phyloP scores from a whole-genome alignment of 768 basidiomycete genomes.

The Termitomyces heimii region DNA sequence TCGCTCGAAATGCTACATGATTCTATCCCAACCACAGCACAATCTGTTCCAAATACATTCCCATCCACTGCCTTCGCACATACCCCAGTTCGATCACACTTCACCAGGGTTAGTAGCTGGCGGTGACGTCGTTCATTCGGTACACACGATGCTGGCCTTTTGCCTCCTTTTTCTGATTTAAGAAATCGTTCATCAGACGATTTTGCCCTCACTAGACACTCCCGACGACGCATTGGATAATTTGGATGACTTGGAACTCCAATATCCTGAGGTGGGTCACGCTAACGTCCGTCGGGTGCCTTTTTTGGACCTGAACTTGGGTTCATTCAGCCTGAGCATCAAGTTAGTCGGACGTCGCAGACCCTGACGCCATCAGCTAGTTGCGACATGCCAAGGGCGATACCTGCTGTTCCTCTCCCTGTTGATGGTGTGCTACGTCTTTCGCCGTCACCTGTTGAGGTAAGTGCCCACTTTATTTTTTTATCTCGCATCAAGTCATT shows the following conservation, averaged over 20 bases:
- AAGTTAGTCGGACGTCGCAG: neutral
- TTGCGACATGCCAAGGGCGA: neutral
- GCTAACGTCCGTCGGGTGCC: neutral
- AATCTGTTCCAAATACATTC: neutral
- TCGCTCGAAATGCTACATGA: conserved; percentile 6
- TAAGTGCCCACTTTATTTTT: neutral
- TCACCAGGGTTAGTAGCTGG: neutral
- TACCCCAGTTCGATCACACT: neutral
- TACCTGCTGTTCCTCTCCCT: neutral
- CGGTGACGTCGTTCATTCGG: neutral
- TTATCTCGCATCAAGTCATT: neutral
- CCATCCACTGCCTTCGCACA: neutral
- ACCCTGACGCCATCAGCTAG: neutral
- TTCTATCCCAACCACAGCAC: neutral
- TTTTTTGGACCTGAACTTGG: neutral
- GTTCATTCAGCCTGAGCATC: conserved; percentile 1
- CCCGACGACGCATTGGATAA: neutral
- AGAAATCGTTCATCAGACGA: neutral
- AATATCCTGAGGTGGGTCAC: conserved; percentile 13
- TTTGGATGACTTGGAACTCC: conserved; percentile 7
- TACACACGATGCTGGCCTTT: neutral
- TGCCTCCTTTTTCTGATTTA: neutral
- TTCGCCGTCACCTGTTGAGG: neutral
- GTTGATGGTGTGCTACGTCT: neutral
- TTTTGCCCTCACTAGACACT: neutral